Conservation (phyloP, 352 stramenopile genomes). For the Pythium guiyangense region DNA sequence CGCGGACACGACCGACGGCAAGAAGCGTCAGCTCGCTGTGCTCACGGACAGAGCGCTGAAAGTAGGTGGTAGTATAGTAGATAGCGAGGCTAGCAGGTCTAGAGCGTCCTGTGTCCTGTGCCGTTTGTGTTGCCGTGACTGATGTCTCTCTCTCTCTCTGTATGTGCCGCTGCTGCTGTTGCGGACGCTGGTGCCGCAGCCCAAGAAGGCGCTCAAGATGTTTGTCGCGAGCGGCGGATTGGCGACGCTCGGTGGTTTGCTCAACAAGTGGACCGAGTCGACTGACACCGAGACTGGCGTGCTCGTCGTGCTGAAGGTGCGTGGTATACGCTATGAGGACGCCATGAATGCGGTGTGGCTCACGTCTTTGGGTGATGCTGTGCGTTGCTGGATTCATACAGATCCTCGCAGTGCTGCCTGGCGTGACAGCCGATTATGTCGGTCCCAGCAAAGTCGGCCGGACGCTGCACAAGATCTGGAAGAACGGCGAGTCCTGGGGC, state of each 20-base stretch:
- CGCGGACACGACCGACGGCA: slow-evolving; percentile 14
- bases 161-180: neutral
- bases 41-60: slow-evolving; percentile 30
- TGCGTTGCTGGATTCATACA: slow-evolving; percentile 13
- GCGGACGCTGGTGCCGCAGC: slow-evolving; percentile 12
- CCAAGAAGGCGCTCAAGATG: slow-evolving; percentile 38
- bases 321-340: neutral
- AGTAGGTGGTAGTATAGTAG: slow-evolving; percentile 18
- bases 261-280: slow-evolving; percentile 40
- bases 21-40: slow-evolving; percentile 29
- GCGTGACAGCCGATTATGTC: slow-evolving; percentile 37
- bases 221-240: slow-evolving; percentile 58
- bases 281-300: slow-evolving; percentile 49
- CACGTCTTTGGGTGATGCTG: neutral
- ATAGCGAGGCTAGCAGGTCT: neutral
- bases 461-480: slow-evolving; percentile 39
- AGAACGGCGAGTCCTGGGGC: slow-evolving; percentile 16
- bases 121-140: neutral
- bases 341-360: neutral
- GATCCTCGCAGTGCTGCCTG: slow-evolving; percentile 53
- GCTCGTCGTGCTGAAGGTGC: slow-evolving; percentile 61
- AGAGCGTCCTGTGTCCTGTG: neutral
- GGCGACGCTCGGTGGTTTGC: slow-evolving; percentile 31
- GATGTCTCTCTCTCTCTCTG: neutral
- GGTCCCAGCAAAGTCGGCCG: slow-evolving; percentile 48